Base-by-base conservation (phyloP, 495 filamentous ascomycete genomes). In the Aspergillus indologenus region DNA sequence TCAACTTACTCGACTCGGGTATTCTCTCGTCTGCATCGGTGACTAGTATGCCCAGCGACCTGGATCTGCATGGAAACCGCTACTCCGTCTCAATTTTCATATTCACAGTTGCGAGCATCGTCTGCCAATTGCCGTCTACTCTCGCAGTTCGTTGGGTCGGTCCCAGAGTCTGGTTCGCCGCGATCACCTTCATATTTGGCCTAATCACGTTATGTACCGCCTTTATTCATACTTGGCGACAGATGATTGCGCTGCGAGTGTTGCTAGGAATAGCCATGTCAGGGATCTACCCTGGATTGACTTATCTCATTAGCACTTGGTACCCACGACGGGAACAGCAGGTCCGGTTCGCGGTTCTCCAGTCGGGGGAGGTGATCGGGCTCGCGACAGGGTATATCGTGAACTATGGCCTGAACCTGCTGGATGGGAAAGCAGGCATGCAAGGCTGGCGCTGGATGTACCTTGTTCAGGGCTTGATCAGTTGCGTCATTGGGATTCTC, bases 371-470 rank as follows among this genome's bases (percentile, higher is more conserved):
- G 64, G 85, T 89, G 15, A 71, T 85, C 19, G 78, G 88, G 1
- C 73, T 91, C 1, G 88, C 89, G 0, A 88, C 87, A 0, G 89
- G 88, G 11, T 80, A 80, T 26, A 84, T 91, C 57, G 82, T 91
- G 61, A 90, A 90, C 67, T 91, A 80, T 58, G 87, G 83, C 5
- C 77, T 91, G 20, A 87, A 89, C 54, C 79, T 83, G 45, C 72
- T 89, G 8, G 62, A 88, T 62, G 87, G 87, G 0, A 68, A 64
- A 5, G 76, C 71, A 4, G 85, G 83, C 0, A 62, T 91, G 14
- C 81, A 80, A 6, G 87, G 89, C 12, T 92, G 89, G 88, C 79
- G 86, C 17, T 91, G 87, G 83, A 90, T 90, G 84, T 91, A 84
- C 57, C 65, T 91, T 6, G 84, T 91, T 2, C 88, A 92, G 68